Percentiles rank a stretch among this genome's conserved stretches.
Conservation (phyloP, 305 asterid species). For the Solanum chacoense region DNA sequence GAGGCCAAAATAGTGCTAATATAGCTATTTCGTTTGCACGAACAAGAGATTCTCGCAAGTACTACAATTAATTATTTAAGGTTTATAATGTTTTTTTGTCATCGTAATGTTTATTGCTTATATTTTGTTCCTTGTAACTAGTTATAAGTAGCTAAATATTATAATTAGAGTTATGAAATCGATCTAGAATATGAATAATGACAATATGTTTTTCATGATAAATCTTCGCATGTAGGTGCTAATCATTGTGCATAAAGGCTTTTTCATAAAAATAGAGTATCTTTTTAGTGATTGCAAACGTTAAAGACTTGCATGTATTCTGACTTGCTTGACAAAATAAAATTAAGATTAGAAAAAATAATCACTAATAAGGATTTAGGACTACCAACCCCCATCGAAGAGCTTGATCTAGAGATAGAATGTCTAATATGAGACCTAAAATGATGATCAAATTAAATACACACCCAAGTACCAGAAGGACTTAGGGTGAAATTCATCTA, state of each 20-base stretch:
- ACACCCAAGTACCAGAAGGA: not conserved
- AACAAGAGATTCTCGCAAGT: too few species aligned
- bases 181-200: not conserved
- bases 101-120: too few species aligned
- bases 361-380: not conserved
- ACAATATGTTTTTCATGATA: not conserved
- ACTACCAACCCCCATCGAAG: not conserved
- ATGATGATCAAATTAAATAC: not conserved
- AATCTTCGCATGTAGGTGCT: not conserved
- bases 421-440: fast-evolving
- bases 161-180: not conserved
- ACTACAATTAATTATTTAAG: too few species aligned
- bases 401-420: not conserved
- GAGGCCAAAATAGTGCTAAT: not conserved
- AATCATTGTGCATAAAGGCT: not conserved
- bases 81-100: too few species aligned
- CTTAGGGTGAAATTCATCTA: not conserved
- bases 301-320: not conserved
- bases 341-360: not conserved
- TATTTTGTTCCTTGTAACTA: not conserved
- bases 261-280: not conserved
- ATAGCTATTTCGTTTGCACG: not conserved
- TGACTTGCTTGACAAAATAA: too few species aligned
- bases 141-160: not conserved
- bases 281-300: not conserved